Conservation (phyloP, 2,329 filamentous ascomycete species). For the Aspergillus sp. region DNA sequence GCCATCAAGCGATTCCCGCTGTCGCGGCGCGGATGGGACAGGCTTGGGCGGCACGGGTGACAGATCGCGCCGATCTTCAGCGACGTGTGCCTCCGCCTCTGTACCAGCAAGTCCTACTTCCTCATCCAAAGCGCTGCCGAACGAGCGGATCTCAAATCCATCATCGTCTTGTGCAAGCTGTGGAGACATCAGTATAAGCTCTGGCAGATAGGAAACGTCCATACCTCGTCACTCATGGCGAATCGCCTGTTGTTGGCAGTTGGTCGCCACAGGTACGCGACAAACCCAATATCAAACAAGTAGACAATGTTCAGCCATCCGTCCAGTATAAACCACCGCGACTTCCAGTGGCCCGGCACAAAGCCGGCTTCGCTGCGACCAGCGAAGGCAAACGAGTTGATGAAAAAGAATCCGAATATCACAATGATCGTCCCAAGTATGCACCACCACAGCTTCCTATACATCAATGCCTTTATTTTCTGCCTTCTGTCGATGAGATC, state of each 20-base stretch:
- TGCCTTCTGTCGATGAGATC: slow-evolving; percentile 93
- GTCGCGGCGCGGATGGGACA: slow-evolving; percentile 39
- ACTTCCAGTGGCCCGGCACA: slow-evolving; percentile 94
- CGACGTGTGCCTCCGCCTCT: slow-evolving; percentile 25
- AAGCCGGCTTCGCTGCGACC: slow-evolving; percentile 77
- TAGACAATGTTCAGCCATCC: slow-evolving; percentile 97
- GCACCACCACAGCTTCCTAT: slow-evolving; percentile 97
- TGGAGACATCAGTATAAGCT: slow-evolving; percentile 19
- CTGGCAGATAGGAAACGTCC: slow-evolving; percentile 8
- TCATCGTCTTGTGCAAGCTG: slow-evolving; percentile 94
- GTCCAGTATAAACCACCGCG: slow-evolving; percentile 91
- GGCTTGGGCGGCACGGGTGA: slow-evolving; percentile 42
- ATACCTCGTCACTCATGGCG: slow-evolving; percentile 92
- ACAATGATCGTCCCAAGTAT: slow-evolving; percentile 86
- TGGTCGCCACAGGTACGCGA: slow-evolving; percentile 93
- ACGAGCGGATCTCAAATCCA: slow-evolving; percentile 90
- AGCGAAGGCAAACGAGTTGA: slow-evolving; percentile 93
- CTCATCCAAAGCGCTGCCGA: slow-evolving; percentile 65
- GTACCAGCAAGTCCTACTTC: slow-evolving; percentile 43
- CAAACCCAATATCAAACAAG: slow-evolving; percentile 81
- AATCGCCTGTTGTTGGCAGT: slow-evolving; percentile 95
- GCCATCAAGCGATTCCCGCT: slow-evolving; percentile 62
- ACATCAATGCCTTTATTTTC: slow-evolving; percentile 88
- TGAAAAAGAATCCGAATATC: slow-evolving; percentile 97
- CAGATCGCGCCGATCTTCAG: slow-evolving; percentile 25